Percentiles rank a stretch among this genome's conserved stretches.
Evolutionary conservation across 1,284 basidiomycete species (phyloP).

Genomic region (Marasmius sp.): DNA sequence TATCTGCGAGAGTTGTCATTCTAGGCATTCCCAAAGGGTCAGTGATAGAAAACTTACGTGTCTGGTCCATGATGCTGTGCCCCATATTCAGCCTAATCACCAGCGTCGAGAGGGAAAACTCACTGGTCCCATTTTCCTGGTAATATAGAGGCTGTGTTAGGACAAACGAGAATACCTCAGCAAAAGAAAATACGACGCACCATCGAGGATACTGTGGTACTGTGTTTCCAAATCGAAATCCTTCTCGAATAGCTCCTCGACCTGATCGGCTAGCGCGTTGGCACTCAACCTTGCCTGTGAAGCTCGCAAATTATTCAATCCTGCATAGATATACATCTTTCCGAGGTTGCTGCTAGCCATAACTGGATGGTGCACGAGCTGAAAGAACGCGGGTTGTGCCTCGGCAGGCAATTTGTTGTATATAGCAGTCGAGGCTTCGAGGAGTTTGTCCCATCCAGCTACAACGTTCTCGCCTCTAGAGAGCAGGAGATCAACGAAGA

Average conservation of each 20-base stretch:
- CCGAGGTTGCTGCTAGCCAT: conserved; percentile 57
- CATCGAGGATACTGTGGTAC: conserved; percentile 59
- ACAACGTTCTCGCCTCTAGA: conserved; percentile 51
- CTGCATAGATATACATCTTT: conserved; percentile 56
- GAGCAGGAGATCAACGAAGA: too few species aligned
- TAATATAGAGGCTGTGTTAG: neutral
- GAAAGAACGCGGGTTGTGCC: conserved; percentile 62
- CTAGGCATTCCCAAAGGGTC: neutral
- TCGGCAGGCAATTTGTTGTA: conserved; percentile 48
- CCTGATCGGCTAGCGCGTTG: conserved; percentile 55
- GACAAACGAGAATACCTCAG: too few species aligned
- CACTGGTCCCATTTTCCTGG: conserved; percentile 62
- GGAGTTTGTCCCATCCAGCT: conserved; percentile 47
- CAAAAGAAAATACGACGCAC: conserved; percentile 28
- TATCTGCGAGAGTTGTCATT: conserved; percentile 28
- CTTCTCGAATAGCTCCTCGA: conserved; percentile 52
- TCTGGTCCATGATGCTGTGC: conserved; percentile 67
- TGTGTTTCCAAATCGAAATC: conserved; percentile 59
- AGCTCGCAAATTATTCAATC: conserved; percentile 60
- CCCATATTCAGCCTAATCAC: neutral
- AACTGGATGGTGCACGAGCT: conserved; percentile 65
- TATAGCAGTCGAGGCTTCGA: conserved; percentile 51
- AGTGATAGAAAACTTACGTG: conserved; percentile 30
- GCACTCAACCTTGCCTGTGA: conserved; percentile 65
- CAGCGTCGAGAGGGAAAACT: conserved; percentile 16